A percentile compares a stretch with the other conserved stretches of the same genome.
These are phyloP conservation scores for Diutina pseudorugosa DNA, from an alignment of 1,139 yeast genomes.

Conservation along the genomic window DNA sequence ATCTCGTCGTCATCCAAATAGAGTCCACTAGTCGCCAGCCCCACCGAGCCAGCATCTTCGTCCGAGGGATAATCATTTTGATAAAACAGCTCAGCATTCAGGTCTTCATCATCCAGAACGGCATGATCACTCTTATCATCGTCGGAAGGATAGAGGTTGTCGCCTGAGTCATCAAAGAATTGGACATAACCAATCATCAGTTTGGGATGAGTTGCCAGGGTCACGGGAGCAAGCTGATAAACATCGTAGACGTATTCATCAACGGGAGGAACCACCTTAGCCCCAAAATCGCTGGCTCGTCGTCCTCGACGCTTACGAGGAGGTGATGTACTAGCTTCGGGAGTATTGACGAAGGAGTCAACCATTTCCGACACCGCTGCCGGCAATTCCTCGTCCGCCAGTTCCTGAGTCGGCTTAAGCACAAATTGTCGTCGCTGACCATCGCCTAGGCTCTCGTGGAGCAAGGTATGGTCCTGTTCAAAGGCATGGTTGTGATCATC, in stretches of 20 bases:
- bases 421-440: neutral
- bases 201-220: slow-evolving; percentile 37
- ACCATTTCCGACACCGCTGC: slow-evolving; percentile 60
- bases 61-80: slow-evolving; percentile 93
- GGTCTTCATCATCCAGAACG: slow-evolving; percentile 53
- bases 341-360: slow-evolving; percentile 32
- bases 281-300: neutral
- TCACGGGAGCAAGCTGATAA: slow-evolving; percentile 35
- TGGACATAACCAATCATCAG: slow-evolving; percentile 53
- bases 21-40: slow-evolving; percentile 11
- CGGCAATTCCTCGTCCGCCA: neutral
- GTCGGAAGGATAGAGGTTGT: slow-evolving; percentile 29
- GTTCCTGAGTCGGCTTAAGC: neutral
- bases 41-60: slow-evolving; percentile 46
- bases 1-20: slow-evolving; percentile 8
- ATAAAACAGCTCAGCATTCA: slow-evolving; percentile 85
- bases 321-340: neutral
- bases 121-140: slow-evolving; percentile 27
- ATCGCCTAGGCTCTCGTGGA: neutral
- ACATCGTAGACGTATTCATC: slow-evolving; percentile 86
- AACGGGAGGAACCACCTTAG: slow-evolving; percentile 15
- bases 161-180: slow-evolving; percentile 57
- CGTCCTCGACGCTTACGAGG: slow-evolving; percentile 2
- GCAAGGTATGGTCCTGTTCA: neutral
- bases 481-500: neutral